A percentile compares a stretch with the other conserved stretches of the same genome.
Evolutionary conservation across 768 basidiomycete species (phyloP).

Genomic region (Hygrocybe punicea): DNA sequence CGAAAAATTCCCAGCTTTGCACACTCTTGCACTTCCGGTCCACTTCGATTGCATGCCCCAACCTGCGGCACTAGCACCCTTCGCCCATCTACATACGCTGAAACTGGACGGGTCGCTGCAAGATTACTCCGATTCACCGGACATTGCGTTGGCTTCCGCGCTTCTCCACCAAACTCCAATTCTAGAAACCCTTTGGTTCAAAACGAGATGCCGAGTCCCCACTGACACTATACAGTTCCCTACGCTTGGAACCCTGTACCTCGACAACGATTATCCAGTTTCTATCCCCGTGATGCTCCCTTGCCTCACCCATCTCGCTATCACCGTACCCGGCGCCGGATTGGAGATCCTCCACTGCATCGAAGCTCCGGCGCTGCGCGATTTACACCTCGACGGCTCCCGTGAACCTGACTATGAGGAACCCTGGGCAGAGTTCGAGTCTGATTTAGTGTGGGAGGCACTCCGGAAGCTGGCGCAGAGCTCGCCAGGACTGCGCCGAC

Average conservation of each 20-base stretch:
- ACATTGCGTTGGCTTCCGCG: neutral
- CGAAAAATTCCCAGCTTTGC: no score
- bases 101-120: neutral
- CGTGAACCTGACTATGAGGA: neutral
- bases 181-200: slow-evolving; percentile 9
- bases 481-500: neutral
- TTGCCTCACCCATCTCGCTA: slow-evolving; percentile 2
- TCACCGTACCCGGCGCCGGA: slow-evolving; percentile 6
- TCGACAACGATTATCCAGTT: no score
- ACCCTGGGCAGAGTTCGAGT: neutral
- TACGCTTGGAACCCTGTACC: neutral
- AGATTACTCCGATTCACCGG: neutral
- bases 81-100: neutral
- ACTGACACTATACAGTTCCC: neutral
- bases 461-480: neutral
- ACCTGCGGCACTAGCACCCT: neutral
- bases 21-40: no score
- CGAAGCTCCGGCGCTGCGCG: slow-evolving; percentile 5
- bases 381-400: slow-evolving; percentile 9
- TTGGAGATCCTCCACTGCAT: slow-evolving; percentile 3
- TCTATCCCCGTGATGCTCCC: slow-evolving; percentile 3
- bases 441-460: neutral
- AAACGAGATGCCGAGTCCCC: neutral
- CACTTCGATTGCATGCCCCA: no score
- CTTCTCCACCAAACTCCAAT: slow-evolving; percentile 8